Evolutionary conservation across 2,329 filamentous ascomycete genomes (phyloP), one percentile per base, ranked within the genome.

Genomic region (Helotiales sp.): DNA sequence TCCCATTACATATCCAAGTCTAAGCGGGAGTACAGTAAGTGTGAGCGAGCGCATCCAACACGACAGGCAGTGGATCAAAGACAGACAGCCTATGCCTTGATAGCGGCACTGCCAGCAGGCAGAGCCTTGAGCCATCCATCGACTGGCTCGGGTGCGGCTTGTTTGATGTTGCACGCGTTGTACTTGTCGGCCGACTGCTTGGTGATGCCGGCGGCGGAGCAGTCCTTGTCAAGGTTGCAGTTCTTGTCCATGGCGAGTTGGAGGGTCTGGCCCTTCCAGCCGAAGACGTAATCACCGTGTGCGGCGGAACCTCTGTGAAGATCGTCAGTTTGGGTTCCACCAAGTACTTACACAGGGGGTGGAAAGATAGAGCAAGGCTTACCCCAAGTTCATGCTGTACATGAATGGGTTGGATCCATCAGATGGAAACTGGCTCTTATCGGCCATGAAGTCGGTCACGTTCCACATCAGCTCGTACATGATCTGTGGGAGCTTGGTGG

Each of bases 391-490:
- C 69, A 71, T 73, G 75, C 77, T 80, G 76, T 82, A 49, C 47
- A 77, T 82, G 75, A 81, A 87, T 89, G 90, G 73, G 88, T 89
- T 34, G 86, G 83, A 78, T 74, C 97, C 93, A 68, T 92, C 92
- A 72, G 93, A 92, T 63, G 92, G 83, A 60, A 95, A 81, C 60
- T 92, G 83, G 75, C 3, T 85, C 79, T 43, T 85, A 80, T 69
- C 84, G 24, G 47, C 47, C 84, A 54, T 80, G 79, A 91, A 96
- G 1, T 82, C 82, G 50, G 85, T 79, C 11, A 92, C 94, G 76
- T 89, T 82, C 86, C 89, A 96, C 78, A 96, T 96, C 49, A 90
- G 92, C 81, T 97, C 93, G 78, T 85, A 97, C 79, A 96, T 90
- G 63, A 97, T 84, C 70, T 90, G 89, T 3, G 91, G 88, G 45